Percentiles rank a stretch among this genome's conserved stretches.
These are phyloP conservation scores for Leccinum incarnatum DNA, from an alignment of 768 basidiomycete species.

Conservation along the genomic window DNA sequence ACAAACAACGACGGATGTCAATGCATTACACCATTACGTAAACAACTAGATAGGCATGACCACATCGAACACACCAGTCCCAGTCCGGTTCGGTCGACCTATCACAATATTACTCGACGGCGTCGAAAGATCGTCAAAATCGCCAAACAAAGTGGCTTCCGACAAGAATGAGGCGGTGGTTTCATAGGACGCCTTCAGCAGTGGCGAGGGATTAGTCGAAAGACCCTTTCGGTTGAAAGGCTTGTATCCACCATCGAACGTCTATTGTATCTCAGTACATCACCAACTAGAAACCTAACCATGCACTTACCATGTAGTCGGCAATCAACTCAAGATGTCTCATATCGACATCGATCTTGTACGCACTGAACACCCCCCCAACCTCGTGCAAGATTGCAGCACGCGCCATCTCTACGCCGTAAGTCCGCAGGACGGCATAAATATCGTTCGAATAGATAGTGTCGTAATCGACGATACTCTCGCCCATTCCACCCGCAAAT, in stretches of 20 bases:
- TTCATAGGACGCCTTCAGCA: slow-evolving; percentile 97
- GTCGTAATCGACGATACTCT: slow-evolving; percentile 70
- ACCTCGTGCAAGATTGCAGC: slow-evolving; percentile 89
- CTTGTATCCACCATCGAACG: slow-evolving; percentile 96
- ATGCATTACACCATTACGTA: slow-evolving; percentile 12
- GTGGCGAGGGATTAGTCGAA: slow-evolving; percentile 87
- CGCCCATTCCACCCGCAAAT: slow-evolving; percentile 51
- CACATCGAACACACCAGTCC: slow-evolving; percentile 94
- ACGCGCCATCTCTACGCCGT: slow-evolving; percentile 97
- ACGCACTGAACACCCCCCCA: slow-evolving; percentile 86
- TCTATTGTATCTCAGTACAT: slow-evolving; percentile 46
- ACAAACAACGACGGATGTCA: slow-evolving; percentile 18
- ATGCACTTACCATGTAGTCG: slow-evolving; percentile 88
- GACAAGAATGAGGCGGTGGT: slow-evolving; percentile 92
- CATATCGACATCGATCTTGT: slow-evolving; percentile 92
- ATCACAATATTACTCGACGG: slow-evolving; percentile 92
- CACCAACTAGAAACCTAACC: neutral
- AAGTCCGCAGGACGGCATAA: slow-evolving; percentile 84
- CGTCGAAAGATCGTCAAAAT: slow-evolving; percentile 88
- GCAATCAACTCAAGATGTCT: slow-evolving; percentile 96
- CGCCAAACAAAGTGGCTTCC: slow-evolving; percentile 91
- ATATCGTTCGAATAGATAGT: slow-evolving; percentile 94
- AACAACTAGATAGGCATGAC: slow-evolving; percentile 46
- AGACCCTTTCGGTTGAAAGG: slow-evolving; percentile 98
- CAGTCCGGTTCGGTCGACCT: slow-evolving; percentile 82